These are phyloP conservation scores for Glycine latifolia DNA, from an alignment of 306 rosid species.

Conservation along the genomic window DNA sequence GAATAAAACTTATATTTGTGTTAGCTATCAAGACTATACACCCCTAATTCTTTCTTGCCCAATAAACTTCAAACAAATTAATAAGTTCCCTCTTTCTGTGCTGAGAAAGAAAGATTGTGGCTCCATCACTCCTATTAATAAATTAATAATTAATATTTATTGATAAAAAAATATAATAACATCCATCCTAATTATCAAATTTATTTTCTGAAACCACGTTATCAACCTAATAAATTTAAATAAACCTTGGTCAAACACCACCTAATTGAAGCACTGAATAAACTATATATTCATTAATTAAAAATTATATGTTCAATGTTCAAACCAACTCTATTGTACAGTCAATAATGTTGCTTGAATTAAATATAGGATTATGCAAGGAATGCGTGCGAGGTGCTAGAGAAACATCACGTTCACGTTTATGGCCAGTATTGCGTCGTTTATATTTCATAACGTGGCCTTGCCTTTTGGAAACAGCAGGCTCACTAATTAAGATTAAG, in stretches of 20 bases:
- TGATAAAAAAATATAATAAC: no score
- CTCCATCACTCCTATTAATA: no score
- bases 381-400: neutral
- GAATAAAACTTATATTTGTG: neutral
- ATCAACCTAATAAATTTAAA: constrained; percentile 3
- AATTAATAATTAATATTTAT: no score
- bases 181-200: neutral
- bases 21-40: neutral
- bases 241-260: constrained; percentile 14
- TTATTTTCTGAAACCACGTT: neutral
- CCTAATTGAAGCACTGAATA: neutral
- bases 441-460: neutral
- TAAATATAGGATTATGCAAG: constrained; percentile 5
- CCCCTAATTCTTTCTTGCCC: neutral
- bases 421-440: neutral
- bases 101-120: no score
- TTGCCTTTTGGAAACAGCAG: neutral
- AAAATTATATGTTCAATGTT: neutral
- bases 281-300: no score
- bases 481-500: neutral
- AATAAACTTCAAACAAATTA: no score
- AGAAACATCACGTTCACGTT: neutral
- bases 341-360: neutral
- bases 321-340: constrained; percentile 25
- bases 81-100: neutral